phyloP scores from a whole-genome alignment of 208 protist species.

The Tetramitus jugosus region DNA sequence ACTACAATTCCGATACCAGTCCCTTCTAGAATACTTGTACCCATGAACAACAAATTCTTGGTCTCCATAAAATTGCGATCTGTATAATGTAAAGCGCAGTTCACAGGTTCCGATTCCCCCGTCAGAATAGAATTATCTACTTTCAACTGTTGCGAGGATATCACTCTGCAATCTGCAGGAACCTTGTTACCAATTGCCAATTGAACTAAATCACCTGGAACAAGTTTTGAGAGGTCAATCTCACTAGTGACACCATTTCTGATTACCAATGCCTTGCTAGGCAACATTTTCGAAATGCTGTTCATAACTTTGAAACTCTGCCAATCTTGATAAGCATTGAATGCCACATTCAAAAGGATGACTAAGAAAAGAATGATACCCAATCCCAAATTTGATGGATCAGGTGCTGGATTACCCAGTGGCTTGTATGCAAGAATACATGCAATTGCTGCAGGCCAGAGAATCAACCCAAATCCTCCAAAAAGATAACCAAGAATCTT shows the following conservation, averaged over 20 bases:
- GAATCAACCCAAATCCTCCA: neutral
- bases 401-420: neutral
- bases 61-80: neutral
- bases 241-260: constrained; percentile 23
- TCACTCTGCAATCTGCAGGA: constrained; percentile 24
- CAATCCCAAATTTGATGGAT: neutral
- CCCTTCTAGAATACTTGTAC: constrained; percentile 68
- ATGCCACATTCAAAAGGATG: neutral
- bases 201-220: constrained; percentile 59
- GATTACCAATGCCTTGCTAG: neutral
- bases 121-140: constrained; percentile 22
- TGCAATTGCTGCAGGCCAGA: neutral
- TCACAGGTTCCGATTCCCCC: constrained; percentile 19
- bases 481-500: neutral
- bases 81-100: neutral
- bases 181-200: constrained; percentile 64
- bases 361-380: neutral
- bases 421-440: neutral
- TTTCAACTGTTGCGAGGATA: constrained; percentile 4
- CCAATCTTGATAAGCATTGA: neutral
- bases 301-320: neutral
- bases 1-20: constrained; percentile 62
- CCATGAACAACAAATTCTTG: constrained; percentile 77
- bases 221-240: constrained; percentile 28
- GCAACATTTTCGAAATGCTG: neutral